Percentiles rank a stretch among this genome's conserved stretches.
phyloP scores from a whole-genome alignment of 2,329 filamentous ascomycete species.

The Beauveria bassiana region DNA sequence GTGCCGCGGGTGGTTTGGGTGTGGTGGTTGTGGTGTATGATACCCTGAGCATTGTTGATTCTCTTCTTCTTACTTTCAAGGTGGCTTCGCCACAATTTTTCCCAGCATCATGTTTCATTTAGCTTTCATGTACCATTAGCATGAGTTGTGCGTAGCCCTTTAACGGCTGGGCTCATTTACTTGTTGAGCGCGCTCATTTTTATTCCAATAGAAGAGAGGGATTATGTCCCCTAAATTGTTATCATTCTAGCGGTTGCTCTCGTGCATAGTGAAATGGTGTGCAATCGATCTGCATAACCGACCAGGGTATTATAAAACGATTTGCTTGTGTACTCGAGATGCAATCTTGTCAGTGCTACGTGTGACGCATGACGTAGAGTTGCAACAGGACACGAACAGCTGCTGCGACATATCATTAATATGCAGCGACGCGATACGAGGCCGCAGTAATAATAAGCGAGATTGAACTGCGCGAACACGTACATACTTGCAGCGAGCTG shows the following conservation, averaged over 20 bases:
- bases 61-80: background rate
- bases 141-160: background rate
- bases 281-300: background rate
- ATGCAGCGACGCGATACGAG: background rate
- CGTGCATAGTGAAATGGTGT: background rate
- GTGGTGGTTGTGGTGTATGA: background rate
- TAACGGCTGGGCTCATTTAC: background rate
- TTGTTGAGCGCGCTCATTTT: background rate
- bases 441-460: background rate
- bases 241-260: background rate
- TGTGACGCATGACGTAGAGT: background rate
- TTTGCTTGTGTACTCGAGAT: background rate
- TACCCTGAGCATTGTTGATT: background rate
- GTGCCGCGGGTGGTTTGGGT: background rate
- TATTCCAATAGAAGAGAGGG: background rate
- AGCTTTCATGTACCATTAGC: background rate
- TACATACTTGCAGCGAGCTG: background rate
- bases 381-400: too few relatives aligned
- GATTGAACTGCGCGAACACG: background rate
- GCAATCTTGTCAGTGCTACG: background rate
- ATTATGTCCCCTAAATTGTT: background rate
- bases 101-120: background rate
- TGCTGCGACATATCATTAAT: too few relatives aligned
- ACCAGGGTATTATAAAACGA: background rate
- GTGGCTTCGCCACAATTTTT: background rate